Evolutionary conservation across 2,329 filamentous ascomycete genomes (phyloP), one percentile per base, ranked within the genome.

Genomic region (Endothia cerciana): DNA sequence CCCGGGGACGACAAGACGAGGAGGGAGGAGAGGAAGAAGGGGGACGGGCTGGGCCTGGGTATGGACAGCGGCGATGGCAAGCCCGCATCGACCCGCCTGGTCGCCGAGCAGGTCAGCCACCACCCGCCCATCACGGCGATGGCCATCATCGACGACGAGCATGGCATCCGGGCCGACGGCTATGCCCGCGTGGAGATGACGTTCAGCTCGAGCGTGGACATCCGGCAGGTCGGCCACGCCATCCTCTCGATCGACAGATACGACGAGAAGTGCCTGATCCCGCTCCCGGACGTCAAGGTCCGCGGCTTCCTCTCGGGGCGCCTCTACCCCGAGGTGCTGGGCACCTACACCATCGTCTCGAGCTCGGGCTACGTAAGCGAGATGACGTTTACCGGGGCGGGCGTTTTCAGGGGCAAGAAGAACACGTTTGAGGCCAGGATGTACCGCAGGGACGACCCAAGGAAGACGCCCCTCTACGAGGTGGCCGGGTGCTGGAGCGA

Each of bases 81-180:
- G 11, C 73, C 60, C 28, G 68, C 71, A 15, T 75, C 73, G 0
- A 77, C 74, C 6, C 67, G 70, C 4, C 72, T 80, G 25, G 73
- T 79, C 4, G 76, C 82, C 38, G 83, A 85, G 72, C 83, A 85
- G 71, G 83, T 85, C 67, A 81, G 79, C 69, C 83, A 85, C 67
- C 83, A 85, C 71, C 83, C 83, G 30, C 83, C 83, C 22, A 83
- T 84, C 53, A 85, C 83, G 2, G 82, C 83, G 2, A 83, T 84
- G 74, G 81, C 82, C 72, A 80, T 85, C 38, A 71, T 73, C 30
- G 80, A 82, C 70, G 69, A 74, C 19, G 74, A 77, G 15, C 75
- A 81, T 63, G 78, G 80, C 11, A 79, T 85, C 19, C 77, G 81
- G 22, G 79, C 82, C 3, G 78, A 83, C 67, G 83, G 83, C 3